Evolutionary conservation across 208 protist species (phyloP).

Genomic region (Crithidia acanthocephali): DNA sequence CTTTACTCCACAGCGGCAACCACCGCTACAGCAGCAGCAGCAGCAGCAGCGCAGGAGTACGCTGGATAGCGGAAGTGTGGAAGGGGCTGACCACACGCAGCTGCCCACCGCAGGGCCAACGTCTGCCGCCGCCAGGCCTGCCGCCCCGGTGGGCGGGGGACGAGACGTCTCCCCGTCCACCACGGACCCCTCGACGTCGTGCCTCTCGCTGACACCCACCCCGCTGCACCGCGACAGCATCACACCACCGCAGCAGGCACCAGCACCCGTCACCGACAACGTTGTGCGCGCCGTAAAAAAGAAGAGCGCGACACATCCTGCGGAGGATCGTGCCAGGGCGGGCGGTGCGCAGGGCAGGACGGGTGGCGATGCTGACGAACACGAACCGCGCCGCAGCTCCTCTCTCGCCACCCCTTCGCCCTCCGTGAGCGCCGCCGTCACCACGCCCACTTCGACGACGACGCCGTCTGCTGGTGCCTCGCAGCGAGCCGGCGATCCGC

Average conservation of each 20-base stretch:
- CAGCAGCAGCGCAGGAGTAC: neutral
- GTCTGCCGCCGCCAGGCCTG: neutral
- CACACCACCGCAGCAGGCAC: neutral
- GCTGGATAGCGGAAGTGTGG: neutral
- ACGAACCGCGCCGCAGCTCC: constrained; percentile 5
- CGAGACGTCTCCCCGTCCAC: neutral
- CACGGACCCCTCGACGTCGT: neutral
- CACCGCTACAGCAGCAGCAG: neutral
- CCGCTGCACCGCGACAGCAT: neutral
- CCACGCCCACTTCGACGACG: constrained; percentile 5
- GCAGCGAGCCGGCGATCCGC: neutral
- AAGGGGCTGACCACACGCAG: constrained; percentile 11
- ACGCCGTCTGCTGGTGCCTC: neutral
- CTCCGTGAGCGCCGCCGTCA: constrained; percentile 5
- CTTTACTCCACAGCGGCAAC: neutral
- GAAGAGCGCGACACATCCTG: neutral
- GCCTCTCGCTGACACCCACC: neutral
- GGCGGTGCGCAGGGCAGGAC: neutral
- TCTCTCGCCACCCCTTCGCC: constrained; percentile 17
- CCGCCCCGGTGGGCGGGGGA: too few species aligned
- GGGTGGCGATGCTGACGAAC: neutral
- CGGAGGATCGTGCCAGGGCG: neutral
- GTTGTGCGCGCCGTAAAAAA: neutral
- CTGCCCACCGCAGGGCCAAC: neutral
- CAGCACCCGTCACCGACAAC: neutral